These are phyloP conservation scores for Furcasterigmium furcatum DNA, from an alignment of 2,329 filamentous ascomycete genomes.

Conservation along the genomic window DNA sequence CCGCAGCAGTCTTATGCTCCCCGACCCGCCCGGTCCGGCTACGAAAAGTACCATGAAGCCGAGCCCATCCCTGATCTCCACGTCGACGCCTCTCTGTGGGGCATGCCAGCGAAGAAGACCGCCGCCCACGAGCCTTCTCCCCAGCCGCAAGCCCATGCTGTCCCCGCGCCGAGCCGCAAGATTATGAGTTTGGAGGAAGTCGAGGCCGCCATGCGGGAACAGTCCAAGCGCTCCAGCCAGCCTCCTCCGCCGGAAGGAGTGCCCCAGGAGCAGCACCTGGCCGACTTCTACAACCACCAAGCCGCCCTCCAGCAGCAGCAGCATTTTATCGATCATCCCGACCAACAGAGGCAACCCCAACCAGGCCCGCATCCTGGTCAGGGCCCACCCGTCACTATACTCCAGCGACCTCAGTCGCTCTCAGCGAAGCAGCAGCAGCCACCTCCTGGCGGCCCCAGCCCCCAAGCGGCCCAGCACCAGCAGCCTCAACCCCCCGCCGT, in stretches of 20 bases:
- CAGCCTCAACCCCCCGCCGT: slow-evolving; percentile 32
- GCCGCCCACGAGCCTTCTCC: slow-evolving; percentile 32
- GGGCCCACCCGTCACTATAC: slow-evolving; percentile 49
- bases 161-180: slow-evolving; percentile 54
- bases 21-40: slow-evolving; percentile 77
- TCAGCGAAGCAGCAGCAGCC: slow-evolving; percentile 36
- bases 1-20: too few relatives aligned
- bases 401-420: slow-evolving; percentile 51
- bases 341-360: slow-evolving; percentile 24
- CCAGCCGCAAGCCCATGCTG: slow-evolving; percentile 20
- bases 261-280: slow-evolving; percentile 19
- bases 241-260: slow-evolving; percentile 28
- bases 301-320: slow-evolving; percentile 21
- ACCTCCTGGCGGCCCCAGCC: slow-evolving; percentile 24
- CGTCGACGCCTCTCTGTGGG: slow-evolving; percentile 92
- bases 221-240: slow-evolving; percentile 43
- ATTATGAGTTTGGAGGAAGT: slow-evolving; percentile 97
- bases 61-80: slow-evolving; percentile 87
- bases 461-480: slow-evolving; percentile 29
- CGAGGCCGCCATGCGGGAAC: slow-evolving; percentile 83
- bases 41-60: slow-evolving; percentile 85
- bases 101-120: slow-evolving; percentile 60
- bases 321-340: slow-evolving; percentile 1
- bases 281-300: slow-evolving; percentile 13
- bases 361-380: slow-evolving; percentile 29